Conservation (phyloP, 257 asterid genomes). For the Scutellaria galericulata region DNA sequence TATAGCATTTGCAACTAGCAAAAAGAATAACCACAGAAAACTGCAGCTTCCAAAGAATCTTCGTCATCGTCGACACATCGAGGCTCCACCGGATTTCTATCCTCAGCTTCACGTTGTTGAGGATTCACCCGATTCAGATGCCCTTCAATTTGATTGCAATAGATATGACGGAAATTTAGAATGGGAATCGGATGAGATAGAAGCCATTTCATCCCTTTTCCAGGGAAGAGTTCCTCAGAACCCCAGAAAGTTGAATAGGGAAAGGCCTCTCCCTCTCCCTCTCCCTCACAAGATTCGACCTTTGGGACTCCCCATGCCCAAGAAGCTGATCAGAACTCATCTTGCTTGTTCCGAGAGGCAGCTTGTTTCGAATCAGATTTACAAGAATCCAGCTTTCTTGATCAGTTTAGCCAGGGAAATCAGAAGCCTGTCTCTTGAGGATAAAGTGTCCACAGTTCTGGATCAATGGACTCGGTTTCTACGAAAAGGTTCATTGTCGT, state of each 20-base stretch:
- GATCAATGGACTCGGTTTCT: constrained; percentile 67
- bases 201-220: constrained; percentile 85
- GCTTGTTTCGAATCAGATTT: constrained; percentile 60
- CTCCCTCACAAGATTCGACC: constrained; percentile 74
- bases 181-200: constrained; percentile 82
- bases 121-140: constrained; percentile 11
- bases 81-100: constrained; percentile 57
- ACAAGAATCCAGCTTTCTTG: constrained; percentile 82
- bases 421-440: constrained; percentile 57
- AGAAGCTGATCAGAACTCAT: constrained; percentile 52
- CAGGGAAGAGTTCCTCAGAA: constrained; percentile 78
- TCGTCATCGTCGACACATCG: constrained; percentile 60
- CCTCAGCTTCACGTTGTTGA: constrained; percentile 39
- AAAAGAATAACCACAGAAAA: constrained; percentile 37
- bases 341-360: constrained; percentile 43
- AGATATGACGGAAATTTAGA: constrained; percentile 42
- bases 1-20: constrained; percentile 39
- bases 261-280: constrained; percentile 73
- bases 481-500: constrained; percentile 75
- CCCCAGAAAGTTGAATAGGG: constrained; percentile 67
- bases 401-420: constrained; percentile 76
- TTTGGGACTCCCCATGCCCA: constrained; percentile 66
- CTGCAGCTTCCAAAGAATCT: constrained; percentile 65
- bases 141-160: constrained; percentile 33
- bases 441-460: constrained; percentile 62